These are phyloP conservation scores for Coemansia guatemalensis DNA, from an alignment of 192 early-diverging fungal species.

Conservation along the genomic window DNA sequence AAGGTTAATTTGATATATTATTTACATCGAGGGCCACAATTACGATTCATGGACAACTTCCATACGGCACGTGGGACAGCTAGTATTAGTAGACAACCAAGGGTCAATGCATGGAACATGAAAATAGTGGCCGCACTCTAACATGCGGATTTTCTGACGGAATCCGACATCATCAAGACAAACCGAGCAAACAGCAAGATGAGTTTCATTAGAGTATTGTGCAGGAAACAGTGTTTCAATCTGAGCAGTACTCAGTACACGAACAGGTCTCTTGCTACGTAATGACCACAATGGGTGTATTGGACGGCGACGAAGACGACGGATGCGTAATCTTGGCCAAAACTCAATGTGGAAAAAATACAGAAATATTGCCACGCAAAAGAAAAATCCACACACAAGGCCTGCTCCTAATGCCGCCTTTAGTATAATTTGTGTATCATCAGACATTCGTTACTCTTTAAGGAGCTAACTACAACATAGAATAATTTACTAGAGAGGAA, in stretches of 20 bases:
- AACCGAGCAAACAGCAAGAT: conserved; percentile 12
- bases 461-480: too few species aligned
- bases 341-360: conserved; percentile 29
- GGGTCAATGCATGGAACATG: conserved; percentile 37
- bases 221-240: conserved; percentile 25
- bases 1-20: not conserved
- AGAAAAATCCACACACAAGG: conserved; percentile 21
- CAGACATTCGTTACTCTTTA: not conserved
- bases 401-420: conserved; percentile 32
- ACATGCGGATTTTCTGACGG: conserved; percentile 3
- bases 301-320: conserved; percentile 1
- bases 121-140: conserved; percentile 24
- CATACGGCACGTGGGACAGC: conserved; percentile 28
- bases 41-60: not conserved
- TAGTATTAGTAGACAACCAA: conserved; percentile 27
- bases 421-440: conserved; percentile 19
- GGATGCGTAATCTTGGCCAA: conserved; percentile 14
- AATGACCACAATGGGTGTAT: conserved; percentile 9
- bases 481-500: too few species aligned
- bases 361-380: conserved; percentile 15
- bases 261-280: not conserved
- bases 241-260: conserved; percentile 12
- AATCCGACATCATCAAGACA: conserved; percentile 17
- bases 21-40: not conserved
- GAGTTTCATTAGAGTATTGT: not conserved